Conservation (phyloP, 2,329 filamentous ascomycete species). For the Phoma sp. region DNA sequence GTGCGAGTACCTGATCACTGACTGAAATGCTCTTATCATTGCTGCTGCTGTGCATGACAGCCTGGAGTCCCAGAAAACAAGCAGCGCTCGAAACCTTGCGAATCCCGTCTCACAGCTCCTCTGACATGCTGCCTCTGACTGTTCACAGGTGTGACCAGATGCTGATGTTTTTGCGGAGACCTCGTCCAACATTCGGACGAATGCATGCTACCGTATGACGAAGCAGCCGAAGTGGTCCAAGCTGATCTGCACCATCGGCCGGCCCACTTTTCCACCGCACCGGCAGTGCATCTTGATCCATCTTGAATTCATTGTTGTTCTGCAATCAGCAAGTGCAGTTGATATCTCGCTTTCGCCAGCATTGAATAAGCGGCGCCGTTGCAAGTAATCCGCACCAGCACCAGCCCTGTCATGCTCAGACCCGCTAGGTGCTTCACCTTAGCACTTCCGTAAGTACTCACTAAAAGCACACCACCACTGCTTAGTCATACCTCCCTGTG, state of each 20-base stretch:
- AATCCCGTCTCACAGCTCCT: neutral
- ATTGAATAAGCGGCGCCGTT: neutral
- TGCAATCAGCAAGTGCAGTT: neutral
- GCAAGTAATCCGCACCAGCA: neutral
- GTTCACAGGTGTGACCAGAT: neutral
- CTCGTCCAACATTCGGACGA: conserved; percentile 1
- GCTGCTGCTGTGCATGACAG: neutral
- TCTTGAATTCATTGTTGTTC: neutral
- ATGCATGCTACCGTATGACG: conserved; percentile 15
- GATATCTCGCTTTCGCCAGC: too few relatives aligned
- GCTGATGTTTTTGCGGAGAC: conserved; percentile 12
- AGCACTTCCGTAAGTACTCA: conserved; percentile 36
- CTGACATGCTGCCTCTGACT: neutral
- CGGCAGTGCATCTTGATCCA: conserved; percentile 1
- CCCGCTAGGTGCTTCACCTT: conserved; percentile 20
- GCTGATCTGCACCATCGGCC: conserved; percentile 11
- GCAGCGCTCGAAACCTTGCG: neutral
- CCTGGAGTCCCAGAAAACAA: neutral
- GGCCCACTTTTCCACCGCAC: conserved; percentile 3
- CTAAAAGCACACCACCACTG: conserved; percentile 21
- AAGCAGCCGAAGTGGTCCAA: conserved; percentile 10
- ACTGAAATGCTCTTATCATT: neutral
- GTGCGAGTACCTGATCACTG: conserved; percentile 9
- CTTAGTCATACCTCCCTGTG: conserved; percentile 23
- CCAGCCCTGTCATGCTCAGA: conserved; percentile 9